A percentile compares a stretch with the other conserved stretches of the same genome.
Conservation (phyloP, 1,284 basidiomycete species). For the Anthracocystis walkeri region DNA sequence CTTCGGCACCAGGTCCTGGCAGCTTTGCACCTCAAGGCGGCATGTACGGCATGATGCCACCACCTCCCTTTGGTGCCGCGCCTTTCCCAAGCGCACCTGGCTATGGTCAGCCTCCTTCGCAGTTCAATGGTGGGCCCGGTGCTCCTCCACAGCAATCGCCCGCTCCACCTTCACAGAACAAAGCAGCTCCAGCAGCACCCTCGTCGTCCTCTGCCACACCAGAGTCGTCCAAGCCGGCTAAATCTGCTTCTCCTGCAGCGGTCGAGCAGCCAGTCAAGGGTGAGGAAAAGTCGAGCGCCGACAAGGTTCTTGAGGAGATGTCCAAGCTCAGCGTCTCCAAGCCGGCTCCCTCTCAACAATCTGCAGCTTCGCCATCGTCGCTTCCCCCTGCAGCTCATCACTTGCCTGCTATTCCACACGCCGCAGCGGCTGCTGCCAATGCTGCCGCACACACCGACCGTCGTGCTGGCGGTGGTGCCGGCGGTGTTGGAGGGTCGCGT, state of each 20-base stretch:
- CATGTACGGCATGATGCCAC: constrained; percentile 41
- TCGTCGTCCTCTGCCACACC: constrained; percentile 10
- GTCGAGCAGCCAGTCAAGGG: constrained; percentile 9
- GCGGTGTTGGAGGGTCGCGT: constrained; percentile 6
- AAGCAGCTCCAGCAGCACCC: constrained; percentile 24
- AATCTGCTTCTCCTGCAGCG: constrained; percentile 25
- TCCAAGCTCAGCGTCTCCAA: constrained; percentile 55
- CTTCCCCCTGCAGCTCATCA: constrained; percentile 32
- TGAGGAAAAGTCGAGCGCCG: constrained; percentile 41
- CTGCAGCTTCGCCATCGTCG: constrained; percentile 33
- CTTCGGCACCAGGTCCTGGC: constrained; percentile 27
- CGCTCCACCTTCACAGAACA: constrained; percentile 10
- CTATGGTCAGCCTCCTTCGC: constrained; percentile 46
- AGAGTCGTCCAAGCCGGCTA: constrained; percentile 6
- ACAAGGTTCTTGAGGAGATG: constrained; percentile 58
- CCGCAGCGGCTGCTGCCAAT: constrained; percentile 47
- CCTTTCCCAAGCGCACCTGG: constrained; percentile 25
- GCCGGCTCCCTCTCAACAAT: constrained; percentile 10
- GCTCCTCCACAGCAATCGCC: constrained; percentile 26
- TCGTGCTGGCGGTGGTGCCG: constrained; percentile 10
- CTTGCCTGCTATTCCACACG: constrained; percentile 57
- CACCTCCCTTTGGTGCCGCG: constrained; percentile 23
- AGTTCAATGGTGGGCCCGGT: constrained; percentile 37
- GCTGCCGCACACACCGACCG: constrained; percentile 33
- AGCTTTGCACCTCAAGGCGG: constrained; percentile 26